Evolutionary conservation across 768 basidiomycete genomes (phyloP).

Genomic region (Lentinus brumalis): DNA sequence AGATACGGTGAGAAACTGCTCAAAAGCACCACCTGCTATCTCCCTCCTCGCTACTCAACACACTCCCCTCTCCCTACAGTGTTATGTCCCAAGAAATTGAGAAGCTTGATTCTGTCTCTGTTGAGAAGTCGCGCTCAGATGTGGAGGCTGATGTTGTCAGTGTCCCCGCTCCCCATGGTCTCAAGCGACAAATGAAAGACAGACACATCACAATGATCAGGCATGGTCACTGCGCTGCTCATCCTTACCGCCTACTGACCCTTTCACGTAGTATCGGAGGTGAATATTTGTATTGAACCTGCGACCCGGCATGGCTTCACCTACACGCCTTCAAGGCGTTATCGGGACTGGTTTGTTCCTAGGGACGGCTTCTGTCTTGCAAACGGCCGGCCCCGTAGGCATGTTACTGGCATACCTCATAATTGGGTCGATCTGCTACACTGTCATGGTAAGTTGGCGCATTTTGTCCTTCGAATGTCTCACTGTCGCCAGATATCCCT

Average conservation of each 20-base stretch:
- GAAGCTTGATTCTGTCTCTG: neutral
- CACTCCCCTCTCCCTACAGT: neutral
- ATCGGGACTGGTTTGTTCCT: constrained; percentile 62
- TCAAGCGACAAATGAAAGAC: constrained; percentile 34
- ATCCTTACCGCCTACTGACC: neutral
- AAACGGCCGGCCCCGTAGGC: constrained; percentile 49
- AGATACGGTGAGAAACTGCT: too few species aligned
- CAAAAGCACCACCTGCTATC: neutral
- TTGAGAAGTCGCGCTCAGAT: neutral
- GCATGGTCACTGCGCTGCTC: constrained; percentile 10
- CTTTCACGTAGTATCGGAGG: constrained; percentile 26
- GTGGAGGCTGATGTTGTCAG: constrained; percentile 7
- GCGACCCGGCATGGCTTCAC: neutral
- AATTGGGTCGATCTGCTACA: constrained; percentile 38
- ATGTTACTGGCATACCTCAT: constrained; percentile 44
- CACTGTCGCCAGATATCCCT: constrained; percentile 26
- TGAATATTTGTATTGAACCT: neutral
- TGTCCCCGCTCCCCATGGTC: neutral
- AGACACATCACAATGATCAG: constrained; percentile 38
- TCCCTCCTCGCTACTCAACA: neutral
- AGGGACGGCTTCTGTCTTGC: constrained; percentile 48
- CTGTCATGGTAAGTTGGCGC: constrained; percentile 36
- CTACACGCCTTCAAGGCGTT: constrained; percentile 23
- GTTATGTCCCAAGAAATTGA: neutral
- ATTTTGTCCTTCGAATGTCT: neutral